These are phyloP conservation scores for Thermoascus crustaceus DNA, from an alignment of 2,329 filamentous ascomycete genomes.

Conservation along the genomic window DNA sequence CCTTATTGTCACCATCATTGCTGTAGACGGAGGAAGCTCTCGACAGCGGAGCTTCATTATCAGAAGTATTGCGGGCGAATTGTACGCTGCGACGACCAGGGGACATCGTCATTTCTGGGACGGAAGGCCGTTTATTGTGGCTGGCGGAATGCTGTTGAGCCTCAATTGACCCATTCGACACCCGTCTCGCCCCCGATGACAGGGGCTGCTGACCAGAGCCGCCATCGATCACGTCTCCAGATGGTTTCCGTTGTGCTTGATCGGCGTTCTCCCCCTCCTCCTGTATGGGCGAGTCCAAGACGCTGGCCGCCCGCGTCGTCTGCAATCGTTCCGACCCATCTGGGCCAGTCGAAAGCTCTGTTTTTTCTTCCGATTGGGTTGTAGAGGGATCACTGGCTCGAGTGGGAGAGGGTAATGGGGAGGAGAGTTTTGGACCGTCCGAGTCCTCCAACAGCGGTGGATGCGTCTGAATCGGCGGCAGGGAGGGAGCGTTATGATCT, in stretches of 20 bases:
- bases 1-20: slow-evolving; percentile 56
- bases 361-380: not conserved
- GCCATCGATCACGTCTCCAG: slow-evolving; percentile 11
- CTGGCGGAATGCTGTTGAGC: slow-evolving; percentile 13
- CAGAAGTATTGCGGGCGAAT: slow-evolving; percentile 54
- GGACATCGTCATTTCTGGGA: slow-evolving; percentile 27
- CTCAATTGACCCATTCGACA: slow-evolving; percentile 19
- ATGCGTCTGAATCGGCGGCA: no score
- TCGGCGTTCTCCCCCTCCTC: slow-evolving; percentile 3
- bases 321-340: not conserved
- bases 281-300: slow-evolving; percentile 8
- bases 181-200: slow-evolving; percentile 16
- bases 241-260: no score
- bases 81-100: slow-evolving; percentile 61
- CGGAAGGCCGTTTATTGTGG: slow-evolving; percentile 18
- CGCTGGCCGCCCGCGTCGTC: slow-evolving; percentile 3
- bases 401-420: no score
- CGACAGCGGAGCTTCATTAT: slow-evolving; percentile 45
- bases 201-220: slow-evolving; percentile 13
- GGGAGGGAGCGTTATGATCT: no score
- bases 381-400: not conserved
- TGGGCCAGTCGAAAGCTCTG: not conserved
- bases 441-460: no score
- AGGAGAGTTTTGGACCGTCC: no score
- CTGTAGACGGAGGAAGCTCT: slow-evolving; percentile 57